Conservation (phyloP, 2,329 filamentous ascomycete species). For the Triangularia verruculosa region DNA sequence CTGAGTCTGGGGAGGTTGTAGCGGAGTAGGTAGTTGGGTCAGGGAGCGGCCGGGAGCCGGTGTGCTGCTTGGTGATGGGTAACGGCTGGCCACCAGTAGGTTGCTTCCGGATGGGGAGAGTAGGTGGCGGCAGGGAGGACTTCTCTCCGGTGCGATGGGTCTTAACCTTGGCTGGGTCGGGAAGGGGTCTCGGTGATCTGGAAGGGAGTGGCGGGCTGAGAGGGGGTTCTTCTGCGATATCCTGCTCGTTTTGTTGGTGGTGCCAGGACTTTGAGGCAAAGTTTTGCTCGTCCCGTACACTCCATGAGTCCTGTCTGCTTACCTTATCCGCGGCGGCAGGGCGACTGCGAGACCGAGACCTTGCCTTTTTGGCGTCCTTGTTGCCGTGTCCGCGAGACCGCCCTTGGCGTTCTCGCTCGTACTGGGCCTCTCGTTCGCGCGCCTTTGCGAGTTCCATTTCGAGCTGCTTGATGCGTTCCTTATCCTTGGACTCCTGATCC, state of each 20-base stretch:
- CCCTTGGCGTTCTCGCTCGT: constrained; percentile 56
- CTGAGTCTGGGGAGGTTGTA: constrained; percentile 11
- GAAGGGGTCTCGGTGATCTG: constrained; percentile 40
- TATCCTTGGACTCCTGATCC: constrained; percentile 52
- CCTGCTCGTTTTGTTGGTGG: constrained; percentile 39
- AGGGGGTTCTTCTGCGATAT: constrained; percentile 27
- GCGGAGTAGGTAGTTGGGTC: constrained; percentile 34
- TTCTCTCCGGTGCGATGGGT: constrained; percentile 33
- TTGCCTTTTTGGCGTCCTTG: constrained; percentile 32
- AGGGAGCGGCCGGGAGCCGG: constrained; percentile 42
- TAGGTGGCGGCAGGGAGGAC: constrained; percentile 39
- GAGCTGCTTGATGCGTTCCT: constrained; percentile 68
- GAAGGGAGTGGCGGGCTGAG: constrained; percentile 26
- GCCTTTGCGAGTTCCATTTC: constrained; percentile 67
- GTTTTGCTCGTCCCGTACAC: constrained; percentile 59
- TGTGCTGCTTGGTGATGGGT: constrained; percentile 30
- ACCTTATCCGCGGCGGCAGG: constrained; percentile 38
- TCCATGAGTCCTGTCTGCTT: constrained; percentile 62
- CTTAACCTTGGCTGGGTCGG: constrained; percentile 38
- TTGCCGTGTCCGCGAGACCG: constrained; percentile 39
- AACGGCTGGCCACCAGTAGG: constrained; percentile 27
- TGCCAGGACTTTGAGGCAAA: constrained; percentile 56
- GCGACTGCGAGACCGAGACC: constrained; percentile 43
- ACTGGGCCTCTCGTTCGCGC: constrained; percentile 60
- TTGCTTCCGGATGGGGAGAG: constrained; percentile 38